Evolutionary conservation across 2,329 filamentous ascomycete species (phyloP).

Genomic region (Xylaria sp.): DNA sequence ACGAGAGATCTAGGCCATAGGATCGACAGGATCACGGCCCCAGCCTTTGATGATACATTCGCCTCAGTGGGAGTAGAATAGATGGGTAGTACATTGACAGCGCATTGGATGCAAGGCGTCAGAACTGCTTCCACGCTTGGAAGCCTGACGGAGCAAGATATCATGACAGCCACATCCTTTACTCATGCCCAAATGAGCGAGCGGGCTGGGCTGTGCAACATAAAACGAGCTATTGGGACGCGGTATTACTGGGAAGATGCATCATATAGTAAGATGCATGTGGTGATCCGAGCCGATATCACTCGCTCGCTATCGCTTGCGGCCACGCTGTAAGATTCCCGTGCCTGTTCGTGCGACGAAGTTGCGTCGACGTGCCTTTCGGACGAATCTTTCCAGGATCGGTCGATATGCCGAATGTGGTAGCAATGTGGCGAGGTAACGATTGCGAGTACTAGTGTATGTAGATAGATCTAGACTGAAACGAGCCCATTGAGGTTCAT

Average conservation of each 20-base stretch:
- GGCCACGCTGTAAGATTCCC: background rate
- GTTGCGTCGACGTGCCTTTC: background rate
- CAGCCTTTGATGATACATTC: background rate
- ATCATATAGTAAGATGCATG: background rate
- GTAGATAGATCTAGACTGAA: slow-evolving; percentile 1
- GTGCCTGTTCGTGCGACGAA: background rate
- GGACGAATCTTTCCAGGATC: background rate
- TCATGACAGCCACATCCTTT: background rate
- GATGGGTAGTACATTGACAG: slow-evolving; percentile 4
- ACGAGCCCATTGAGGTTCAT: slow-evolving; percentile 17
- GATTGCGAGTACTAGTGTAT: background rate
- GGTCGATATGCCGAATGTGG: background rate
- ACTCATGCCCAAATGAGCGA: background rate
- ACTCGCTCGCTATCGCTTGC: background rate
- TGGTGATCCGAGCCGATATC: background rate
- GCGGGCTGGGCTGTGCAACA: background rate
- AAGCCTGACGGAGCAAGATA: background rate
- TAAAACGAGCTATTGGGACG: background rate
- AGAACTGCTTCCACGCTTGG: background rate
- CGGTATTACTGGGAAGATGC: background rate
- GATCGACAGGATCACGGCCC: slow-evolving; percentile 10
- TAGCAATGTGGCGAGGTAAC: background rate
- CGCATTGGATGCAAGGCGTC: background rate
- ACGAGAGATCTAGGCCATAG: slow-evolving; percentile 9
- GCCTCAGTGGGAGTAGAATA: background rate